Conservation (phyloP, 352 stramenopile genomes). For the Peronospora tabacina region DNA sequence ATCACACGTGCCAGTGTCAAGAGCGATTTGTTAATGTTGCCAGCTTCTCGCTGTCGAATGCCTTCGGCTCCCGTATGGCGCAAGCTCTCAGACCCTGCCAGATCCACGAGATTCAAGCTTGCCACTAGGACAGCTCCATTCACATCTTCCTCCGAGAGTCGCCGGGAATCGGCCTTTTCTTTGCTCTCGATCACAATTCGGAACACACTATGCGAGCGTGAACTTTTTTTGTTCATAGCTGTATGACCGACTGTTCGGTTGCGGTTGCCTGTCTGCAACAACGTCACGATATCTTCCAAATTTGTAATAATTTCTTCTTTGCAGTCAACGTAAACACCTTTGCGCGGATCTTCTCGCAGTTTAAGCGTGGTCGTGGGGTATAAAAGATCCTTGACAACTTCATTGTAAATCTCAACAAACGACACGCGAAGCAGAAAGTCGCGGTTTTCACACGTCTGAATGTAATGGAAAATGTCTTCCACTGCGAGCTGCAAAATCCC, state of each 20-base stretch:
- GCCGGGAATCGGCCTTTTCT: conserved; percentile 36
- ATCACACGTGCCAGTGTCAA: conserved; percentile 94
- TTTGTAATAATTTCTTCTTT: conserved; percentile 91
- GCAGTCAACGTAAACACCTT: conserved; percentile 95
- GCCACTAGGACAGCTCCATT: conserved; percentile 87
- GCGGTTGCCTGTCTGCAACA: conserved; percentile 60
- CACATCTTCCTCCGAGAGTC: conserved; percentile 60
- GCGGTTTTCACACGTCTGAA: conserved; percentile 70
- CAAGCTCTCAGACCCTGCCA: conserved; percentile 96
- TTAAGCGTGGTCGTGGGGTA: conserved; percentile 51
- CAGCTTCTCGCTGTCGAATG: conserved; percentile 91
- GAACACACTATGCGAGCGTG: conserved; percentile 80
- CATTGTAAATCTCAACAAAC: conserved; percentile 99
- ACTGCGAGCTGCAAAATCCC: conserved; percentile 90
- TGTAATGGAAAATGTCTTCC: conserved; percentile 90
- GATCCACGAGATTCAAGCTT: conserved; percentile 95
- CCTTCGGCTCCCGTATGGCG: conserved; percentile 92
- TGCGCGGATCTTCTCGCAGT: conserved; percentile 90
- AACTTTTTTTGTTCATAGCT: conserved; percentile 76
- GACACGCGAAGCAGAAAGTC: conserved; percentile 94
- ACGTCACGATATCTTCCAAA: conserved; percentile 47
- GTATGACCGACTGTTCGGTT: conserved; percentile 59
- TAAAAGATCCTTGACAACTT: conserved; percentile 95
- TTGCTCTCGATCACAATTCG: conserved; percentile 79
- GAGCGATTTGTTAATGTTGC: conserved; percentile 96